A percentile compares a stretch with the other conserved stretches of the same genome.
Conservation (phyloP, 2,329 filamentous ascomycete species). For the Dothiorella sarmentorum region DNA sequence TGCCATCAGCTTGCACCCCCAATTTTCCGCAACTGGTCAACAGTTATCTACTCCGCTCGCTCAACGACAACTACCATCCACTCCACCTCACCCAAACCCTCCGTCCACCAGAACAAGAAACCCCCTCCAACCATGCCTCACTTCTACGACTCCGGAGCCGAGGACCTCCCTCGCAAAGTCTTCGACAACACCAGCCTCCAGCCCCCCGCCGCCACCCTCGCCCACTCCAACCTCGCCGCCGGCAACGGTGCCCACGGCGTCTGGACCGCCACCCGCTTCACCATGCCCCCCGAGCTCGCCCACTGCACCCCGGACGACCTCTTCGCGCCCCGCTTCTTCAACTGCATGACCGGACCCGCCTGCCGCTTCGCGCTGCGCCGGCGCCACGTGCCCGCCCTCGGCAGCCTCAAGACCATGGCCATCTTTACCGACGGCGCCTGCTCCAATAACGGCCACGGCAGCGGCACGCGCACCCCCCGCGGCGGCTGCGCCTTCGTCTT, state of each 20-base stretch:
- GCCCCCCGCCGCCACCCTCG: background rate
- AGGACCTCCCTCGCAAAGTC: background rate
- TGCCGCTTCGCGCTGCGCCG: background rate
- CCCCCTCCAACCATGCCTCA: too few relatives aligned
- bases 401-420: background rate
- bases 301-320: background rate
- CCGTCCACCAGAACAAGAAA: too few relatives aligned
- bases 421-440: slow-evolving; percentile 50
- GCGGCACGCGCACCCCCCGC: slow-evolving; percentile 27
- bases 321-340: background rate
- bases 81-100: too few relatives aligned
- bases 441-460: slow-evolving; percentile 44
- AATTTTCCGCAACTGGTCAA: too few relatives aligned
- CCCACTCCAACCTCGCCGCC: background rate
- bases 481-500: slow-evolving; percentile 24
- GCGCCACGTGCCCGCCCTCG: background rate
- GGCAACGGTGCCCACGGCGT: background rate
- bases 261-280: background rate
- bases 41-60: too few relatives aligned
- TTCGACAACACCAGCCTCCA: too few relatives aligned
- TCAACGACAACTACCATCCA: too few relatives aligned
- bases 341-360: accelerated
- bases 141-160: background rate
- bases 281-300: background rate
- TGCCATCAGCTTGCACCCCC: too few relatives aligned